phyloP scores from a whole-genome alignment of 305 asterid species.

The Solanum hybrid region DNA sequence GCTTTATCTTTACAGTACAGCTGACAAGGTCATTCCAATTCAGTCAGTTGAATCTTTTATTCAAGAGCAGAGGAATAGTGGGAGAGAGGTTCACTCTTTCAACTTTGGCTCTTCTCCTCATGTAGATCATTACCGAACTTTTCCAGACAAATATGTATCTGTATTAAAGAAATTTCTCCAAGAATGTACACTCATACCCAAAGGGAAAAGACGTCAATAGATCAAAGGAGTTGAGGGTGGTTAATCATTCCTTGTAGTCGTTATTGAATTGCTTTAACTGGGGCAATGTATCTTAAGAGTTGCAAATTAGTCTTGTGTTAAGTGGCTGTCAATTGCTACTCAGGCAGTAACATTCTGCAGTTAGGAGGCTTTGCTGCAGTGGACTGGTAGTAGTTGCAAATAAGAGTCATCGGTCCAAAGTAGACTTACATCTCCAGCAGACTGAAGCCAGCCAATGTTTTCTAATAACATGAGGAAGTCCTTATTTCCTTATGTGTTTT shows the following conservation, averaged over 20 bases:
- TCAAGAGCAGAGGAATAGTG: conserved; percentile 44
- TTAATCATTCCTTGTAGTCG: background rate
- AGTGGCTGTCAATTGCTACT: background rate
- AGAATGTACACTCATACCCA: conserved; percentile 21
- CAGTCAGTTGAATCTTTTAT: conserved; percentile 52
- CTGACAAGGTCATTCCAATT: conserved; percentile 73
- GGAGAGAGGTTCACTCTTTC: conserved; percentile 41
- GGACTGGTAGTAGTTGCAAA: background rate
- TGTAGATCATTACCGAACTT: conserved; percentile 77
- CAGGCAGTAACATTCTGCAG: background rate
- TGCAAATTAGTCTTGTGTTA: background rate
- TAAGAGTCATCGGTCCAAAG: background rate
- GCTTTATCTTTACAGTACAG: conserved; percentile 70
- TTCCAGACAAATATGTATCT: conserved; percentile 39
- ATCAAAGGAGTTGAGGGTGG: background rate
- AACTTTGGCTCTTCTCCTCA: conserved; percentile 77
- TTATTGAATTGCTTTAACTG: background rate
- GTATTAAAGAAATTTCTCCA: conserved; percentile 49
- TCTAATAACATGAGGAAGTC: background rate
- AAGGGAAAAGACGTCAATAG: background rate
- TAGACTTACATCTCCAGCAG: background rate
- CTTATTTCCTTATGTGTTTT: background rate
- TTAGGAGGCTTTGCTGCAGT: background rate
- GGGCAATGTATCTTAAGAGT: background rate
- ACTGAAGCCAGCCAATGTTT: background rate